Percentiles rank a stretch among this genome's conserved stretches.
Conservation (phyloP, 257 asterid genomes). For the Nicotiana attenuata region DNA sequence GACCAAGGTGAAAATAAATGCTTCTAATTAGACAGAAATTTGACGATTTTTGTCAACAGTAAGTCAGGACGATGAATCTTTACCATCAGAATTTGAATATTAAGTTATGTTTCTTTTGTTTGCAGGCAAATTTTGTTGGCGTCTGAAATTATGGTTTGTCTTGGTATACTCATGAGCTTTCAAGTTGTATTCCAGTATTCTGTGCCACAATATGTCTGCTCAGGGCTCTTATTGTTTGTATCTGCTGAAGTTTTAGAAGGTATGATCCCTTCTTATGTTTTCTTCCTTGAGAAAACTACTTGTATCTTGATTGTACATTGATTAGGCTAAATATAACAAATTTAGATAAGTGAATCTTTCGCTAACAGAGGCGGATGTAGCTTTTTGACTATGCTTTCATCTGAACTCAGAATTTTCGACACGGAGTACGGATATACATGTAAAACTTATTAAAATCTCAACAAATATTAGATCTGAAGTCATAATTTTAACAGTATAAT, state of each 20-base stretch:
- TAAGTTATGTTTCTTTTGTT: background rate
- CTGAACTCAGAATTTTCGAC: too few relatives aligned
- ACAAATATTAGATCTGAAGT: too few relatives aligned
- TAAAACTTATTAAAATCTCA: too few relatives aligned
- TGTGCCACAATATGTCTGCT: constrained; percentile 59
- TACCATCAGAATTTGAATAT: background rate
- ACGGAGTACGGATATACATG: too few relatives aligned
- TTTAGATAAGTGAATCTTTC: background rate
- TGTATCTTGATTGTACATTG: too few relatives aligned
- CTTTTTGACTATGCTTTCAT: too few relatives aligned
- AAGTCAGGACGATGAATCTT: background rate
- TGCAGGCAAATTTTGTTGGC: constrained; percentile 75
- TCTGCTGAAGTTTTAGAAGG: constrained; percentile 90
- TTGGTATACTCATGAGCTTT: constrained; percentile 61
- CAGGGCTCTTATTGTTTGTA: constrained; percentile 65
- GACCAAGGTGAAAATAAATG: background rate
- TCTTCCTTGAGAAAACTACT: background rate
- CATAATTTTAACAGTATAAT: too few relatives aligned
- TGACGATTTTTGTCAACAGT: background rate
- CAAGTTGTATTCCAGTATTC: constrained; percentile 49
- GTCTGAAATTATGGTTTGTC: constrained; percentile 60
- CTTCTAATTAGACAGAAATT: background rate
- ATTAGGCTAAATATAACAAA: background rate
- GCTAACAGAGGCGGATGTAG: too few relatives aligned
- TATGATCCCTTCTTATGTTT: background rate